phyloP scores from a whole-genome alignment of 139 green algal genomes.

The Auxenochlorella pyrenoidosa region DNA sequence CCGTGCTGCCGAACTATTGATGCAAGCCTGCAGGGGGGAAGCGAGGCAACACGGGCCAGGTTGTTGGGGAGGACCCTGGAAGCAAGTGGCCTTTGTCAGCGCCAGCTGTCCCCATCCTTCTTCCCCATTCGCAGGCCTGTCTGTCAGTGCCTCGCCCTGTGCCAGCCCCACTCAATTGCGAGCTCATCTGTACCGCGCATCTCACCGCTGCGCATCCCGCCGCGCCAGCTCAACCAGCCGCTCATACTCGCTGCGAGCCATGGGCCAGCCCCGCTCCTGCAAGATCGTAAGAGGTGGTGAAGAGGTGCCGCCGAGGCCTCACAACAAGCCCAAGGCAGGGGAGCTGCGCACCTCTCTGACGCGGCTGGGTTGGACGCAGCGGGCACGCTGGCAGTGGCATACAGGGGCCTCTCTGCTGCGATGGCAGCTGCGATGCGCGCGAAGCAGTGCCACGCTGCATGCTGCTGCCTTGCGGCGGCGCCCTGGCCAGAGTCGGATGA shows the following conservation, averaged over 20 bases:
- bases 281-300: neutral
- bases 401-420: neutral
- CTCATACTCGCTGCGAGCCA: neutral
- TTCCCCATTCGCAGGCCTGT: no score
- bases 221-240: conserved; percentile 1
- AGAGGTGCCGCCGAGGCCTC: no score
- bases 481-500: no score
- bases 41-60: neutral
- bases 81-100: no score
- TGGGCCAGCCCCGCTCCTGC: conserved; percentile 21
- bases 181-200: neutral
- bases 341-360: neutral
- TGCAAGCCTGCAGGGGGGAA: neutral
- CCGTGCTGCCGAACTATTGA: neutral
- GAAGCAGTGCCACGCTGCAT: no score
- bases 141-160: no score
- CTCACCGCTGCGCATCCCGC: neutral
- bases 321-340: neutral
- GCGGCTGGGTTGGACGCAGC: neutral
- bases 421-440: no score
- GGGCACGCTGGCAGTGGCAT: neutral
- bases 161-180: no score
- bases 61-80: neutral
- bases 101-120: no score
- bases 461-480: no score